These are phyloP conservation scores for Sporothrix mexicana DNA, from an alignment of 2,329 filamentous ascomycete genomes.

Conservation along the genomic window DNA sequence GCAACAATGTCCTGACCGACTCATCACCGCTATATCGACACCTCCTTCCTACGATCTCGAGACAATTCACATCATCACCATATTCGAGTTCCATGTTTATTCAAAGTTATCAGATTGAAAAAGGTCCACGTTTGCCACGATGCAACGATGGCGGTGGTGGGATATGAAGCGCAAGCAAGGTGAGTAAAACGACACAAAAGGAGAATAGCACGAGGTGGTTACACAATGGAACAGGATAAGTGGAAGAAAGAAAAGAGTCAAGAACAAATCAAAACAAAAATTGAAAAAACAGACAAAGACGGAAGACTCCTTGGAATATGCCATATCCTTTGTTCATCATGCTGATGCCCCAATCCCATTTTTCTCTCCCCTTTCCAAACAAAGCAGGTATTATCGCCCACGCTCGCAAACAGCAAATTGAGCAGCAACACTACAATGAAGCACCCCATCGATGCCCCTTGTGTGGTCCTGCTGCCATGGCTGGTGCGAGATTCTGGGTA, in stretches of 20 bases:
- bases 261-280: background rate
- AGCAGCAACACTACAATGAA: background rate
- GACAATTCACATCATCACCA: background rate
- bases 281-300: background rate
- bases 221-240: background rate
- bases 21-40: background rate
- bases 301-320: slow-evolving; percentile 8
- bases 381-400: slow-evolving; percentile 7
- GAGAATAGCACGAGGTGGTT: too few relatives aligned
- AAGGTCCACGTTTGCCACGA: background rate
- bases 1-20: background rate
- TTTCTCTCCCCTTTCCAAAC: background rate
- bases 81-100: background rate
- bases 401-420: slow-evolving; percentile 1
- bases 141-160: slow-evolving; percentile 26
- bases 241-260: background rate
- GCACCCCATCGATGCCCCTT: background rate
- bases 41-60: background rate
- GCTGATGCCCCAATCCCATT: background rate
- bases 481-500: slow-evolving; percentile 23
- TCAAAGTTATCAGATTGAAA: background rate
- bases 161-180: background rate
- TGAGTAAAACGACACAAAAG: background rate
- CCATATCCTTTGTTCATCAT: slow-evolving; percentile 15
- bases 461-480: background rate